Base-by-base conservation (phyloP, 2,329 filamentous ascomycete genomes). In the Purpureocillium takamizusanense region DNA sequence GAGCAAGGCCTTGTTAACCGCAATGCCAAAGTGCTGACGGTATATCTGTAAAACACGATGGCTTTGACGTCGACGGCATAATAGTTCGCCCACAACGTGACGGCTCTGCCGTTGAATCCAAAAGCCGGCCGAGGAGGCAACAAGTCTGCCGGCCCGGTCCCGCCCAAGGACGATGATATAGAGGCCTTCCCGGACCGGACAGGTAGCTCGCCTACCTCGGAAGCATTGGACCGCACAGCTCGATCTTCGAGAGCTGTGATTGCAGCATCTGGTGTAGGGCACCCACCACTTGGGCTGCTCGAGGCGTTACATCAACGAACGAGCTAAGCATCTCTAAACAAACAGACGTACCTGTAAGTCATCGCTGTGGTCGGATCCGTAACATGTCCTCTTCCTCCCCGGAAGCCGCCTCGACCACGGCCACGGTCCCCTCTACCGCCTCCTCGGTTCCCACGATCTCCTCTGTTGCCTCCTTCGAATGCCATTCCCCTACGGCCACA, bases 1-100 rank as follows among this genome's bases (percentile, higher is more conserved):
- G 27, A 94, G 65, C 28, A 95, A 68, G 1, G 67, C 57, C 10
- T 72, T 70, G 5, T 64, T 67, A 3, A 88, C 69, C 2, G 62
- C 60, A 42, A 94, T 66, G 4, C 81, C 80, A 44, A 87, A 92
- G 3, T 65, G 49, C 60, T 53, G 9, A 76, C 43, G 3, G 57
- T 59, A 49, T 76, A 77, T 40, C 62, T 67, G 49, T 61, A 66
- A 4, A 74, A 41, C 0, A 46, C 42, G 2, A 56, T 49, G 0
- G 54, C 47, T 30, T 61, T 60, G 7, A 70, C 43, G 6, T 58
- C 47, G 33, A 77, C 40, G 1, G 55, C 55, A 46, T 74, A 76
- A 45, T 72, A 77, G 50, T 78, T 78, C 5, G 72, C 60, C 69
- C 70, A 76, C 0, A 78, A 55, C 2, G 58, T 48, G 3, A 72